Conservation (phyloP, 208 protist species). For the Trypanosoma grayi region DNA sequence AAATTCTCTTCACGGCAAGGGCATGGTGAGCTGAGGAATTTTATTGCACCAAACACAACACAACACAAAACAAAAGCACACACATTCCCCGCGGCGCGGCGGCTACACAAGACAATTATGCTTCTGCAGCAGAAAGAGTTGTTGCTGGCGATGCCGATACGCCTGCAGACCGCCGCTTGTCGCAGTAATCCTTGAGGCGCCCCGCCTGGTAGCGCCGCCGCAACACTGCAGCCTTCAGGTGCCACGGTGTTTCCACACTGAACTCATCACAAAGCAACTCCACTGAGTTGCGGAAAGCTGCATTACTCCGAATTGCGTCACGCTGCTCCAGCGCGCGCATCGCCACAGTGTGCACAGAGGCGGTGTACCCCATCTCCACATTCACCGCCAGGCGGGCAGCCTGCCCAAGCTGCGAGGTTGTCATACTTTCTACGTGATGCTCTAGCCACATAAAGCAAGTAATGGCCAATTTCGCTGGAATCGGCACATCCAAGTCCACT, state of each 20-base stretch:
- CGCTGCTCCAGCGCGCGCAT: slow-evolving; percentile 70
- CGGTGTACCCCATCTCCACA: slow-evolving; percentile 83
- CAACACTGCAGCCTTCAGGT: slow-evolving; percentile 42
- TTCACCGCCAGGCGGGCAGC: slow-evolving; percentile 51
- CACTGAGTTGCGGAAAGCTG: slow-evolving; percentile 38
- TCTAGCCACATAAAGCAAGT: slow-evolving; percentile 66
- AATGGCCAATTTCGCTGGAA: slow-evolving; percentile 47
- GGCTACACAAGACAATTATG: not conserved
- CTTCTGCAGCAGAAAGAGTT: not conserved
- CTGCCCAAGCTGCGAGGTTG: slow-evolving; percentile 50
- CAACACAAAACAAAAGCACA: not conserved
- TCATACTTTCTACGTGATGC: slow-evolving; percentile 42
- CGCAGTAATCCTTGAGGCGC: slow-evolving; percentile 31
- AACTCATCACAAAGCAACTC: slow-evolving; percentile 78
- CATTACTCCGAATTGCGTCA: slow-evolving; percentile 44
- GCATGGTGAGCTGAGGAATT: too few species aligned
- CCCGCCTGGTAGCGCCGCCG: slow-evolving; percentile 43
- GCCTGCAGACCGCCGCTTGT: slow-evolving; percentile 6
- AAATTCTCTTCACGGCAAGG: too few species aligned
- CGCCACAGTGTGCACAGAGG: slow-evolving; percentile 54
- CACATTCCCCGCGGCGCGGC: too few species aligned
- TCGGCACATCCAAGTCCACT: slow-evolving; percentile 37
- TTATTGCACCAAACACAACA: too few species aligned
- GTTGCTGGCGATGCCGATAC: not conserved
- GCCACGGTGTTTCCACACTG: slow-evolving; percentile 63